Conservation (phyloP, 1,139 yeast genomes). For the Hyphopichia buzzinii region DNA sequence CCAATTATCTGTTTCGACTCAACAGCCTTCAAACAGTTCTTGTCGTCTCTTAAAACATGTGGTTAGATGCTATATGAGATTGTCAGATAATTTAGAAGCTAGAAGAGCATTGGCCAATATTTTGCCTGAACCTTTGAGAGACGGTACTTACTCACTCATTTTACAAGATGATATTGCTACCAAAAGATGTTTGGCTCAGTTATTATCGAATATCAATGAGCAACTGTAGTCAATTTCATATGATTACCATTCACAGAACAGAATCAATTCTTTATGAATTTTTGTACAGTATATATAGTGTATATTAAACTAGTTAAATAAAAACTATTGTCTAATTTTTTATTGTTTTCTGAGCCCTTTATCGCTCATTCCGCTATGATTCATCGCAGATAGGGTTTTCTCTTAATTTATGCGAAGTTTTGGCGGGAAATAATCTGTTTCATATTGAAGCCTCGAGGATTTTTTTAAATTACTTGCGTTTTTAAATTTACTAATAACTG, state of each 20-base stretch:
- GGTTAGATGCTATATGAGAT: slow-evolving; percentile 86
- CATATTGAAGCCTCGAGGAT: too few species aligned
- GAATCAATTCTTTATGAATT: background rate
- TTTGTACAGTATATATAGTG: background rate
- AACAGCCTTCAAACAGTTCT: slow-evolving; percentile 46
- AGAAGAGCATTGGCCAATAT: slow-evolving; percentile 82
- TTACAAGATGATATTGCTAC: slow-evolving; percentile 88
- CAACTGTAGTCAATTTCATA: slow-evolving; percentile 13
- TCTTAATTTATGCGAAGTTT: too few species aligned
- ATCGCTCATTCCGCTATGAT: background rate
- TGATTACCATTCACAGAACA: background rate
- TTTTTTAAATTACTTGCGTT: background rate
- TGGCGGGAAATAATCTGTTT: too few species aligned
- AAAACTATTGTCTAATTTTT: background rate
- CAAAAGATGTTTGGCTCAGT: slow-evolving; percentile 80
- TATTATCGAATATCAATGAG: slow-evolving; percentile 65
- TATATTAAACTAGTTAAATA: background rate
- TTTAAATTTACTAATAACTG: background rate
- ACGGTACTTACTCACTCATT: slow-evolving; percentile 81
- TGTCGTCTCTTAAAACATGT: slow-evolving; percentile 89
- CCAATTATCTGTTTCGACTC: slow-evolving; percentile 50
- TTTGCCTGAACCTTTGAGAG: slow-evolving; percentile 83
- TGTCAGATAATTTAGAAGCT: slow-evolving; percentile 89
- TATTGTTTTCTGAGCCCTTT: background rate
- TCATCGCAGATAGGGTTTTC: too few species aligned